A percentile compares a stretch with the other conserved stretches of the same genome.
Conservation (phyloP, 306 rosid genomes). For the Trifolium fragiferum region DNA sequence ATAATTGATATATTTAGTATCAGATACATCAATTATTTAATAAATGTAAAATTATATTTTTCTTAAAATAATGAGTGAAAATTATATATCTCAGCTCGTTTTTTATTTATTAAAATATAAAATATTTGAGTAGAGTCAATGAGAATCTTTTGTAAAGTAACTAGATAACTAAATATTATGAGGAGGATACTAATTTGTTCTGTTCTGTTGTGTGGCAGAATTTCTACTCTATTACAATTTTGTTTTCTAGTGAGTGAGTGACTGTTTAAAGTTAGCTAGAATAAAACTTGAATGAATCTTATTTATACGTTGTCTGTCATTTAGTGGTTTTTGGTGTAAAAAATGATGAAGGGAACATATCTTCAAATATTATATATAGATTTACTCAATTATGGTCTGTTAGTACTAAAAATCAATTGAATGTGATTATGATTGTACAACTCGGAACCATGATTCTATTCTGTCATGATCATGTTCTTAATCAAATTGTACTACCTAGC, state of each 20-base stretch:
- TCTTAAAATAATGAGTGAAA: no score
- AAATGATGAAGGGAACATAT: constrained; percentile 26
- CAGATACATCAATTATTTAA: no score
- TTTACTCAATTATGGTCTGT: constrained; percentile 4
- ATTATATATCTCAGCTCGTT: constrained; percentile 29
- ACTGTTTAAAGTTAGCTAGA: constrained; percentile 33
- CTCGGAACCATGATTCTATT: constrained; percentile 3
- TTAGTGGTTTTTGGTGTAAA: constrained; percentile 9
- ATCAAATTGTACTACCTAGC: neutral
- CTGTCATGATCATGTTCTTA: neutral
- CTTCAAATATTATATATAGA: constrained; percentile 26
- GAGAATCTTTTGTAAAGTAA: constrained; percentile 50
- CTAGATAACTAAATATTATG: constrained; percentile 20
- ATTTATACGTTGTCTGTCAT: constrained; percentile 23
- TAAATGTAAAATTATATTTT: no score
- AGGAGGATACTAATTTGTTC: constrained; percentile 27
- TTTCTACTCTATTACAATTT: constrained; percentile 36
- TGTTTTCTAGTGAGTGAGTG: constrained; percentile 35
- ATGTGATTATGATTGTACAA: constrained; percentile 12
- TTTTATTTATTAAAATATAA: constrained; percentile 19
- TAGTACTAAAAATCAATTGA: constrained; percentile 10
- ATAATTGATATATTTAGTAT: no score
- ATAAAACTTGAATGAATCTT: constrained; percentile 34
- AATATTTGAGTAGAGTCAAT: constrained; percentile 42
- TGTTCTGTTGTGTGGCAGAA: constrained; percentile 34